Conservation (phyloP, 2,329 filamentous ascomycete genomes). For the Aspergillus texensis region DNA sequence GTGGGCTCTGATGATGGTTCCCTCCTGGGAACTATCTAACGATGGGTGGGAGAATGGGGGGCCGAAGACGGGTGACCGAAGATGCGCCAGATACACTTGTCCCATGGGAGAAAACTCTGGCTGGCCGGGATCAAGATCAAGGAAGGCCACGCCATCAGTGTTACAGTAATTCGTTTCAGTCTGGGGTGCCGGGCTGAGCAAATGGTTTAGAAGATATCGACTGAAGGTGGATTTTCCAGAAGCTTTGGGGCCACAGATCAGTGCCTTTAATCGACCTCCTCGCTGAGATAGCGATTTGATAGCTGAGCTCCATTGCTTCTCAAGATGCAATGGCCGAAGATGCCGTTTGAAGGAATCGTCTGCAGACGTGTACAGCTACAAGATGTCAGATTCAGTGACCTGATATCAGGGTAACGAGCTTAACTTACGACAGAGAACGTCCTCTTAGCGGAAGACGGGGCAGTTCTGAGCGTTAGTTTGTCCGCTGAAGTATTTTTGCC, state of each 20-base stretch:
- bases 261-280: constrained; percentile 42
- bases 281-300: constrained; percentile 48
- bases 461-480: constrained; percentile 32
- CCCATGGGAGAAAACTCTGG: constrained; percentile 63
- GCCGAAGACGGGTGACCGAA: constrained; percentile 56
- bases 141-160: constrained; percentile 51
- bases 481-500: constrained; percentile 36
- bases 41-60: constrained; percentile 59
- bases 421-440: constrained; percentile 46
- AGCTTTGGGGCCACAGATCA: constrained; percentile 58
- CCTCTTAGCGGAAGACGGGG: constrained; percentile 29
- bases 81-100: constrained; percentile 58
- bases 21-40: constrained; percentile 36
- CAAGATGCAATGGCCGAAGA: constrained; percentile 45
- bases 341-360: constrained; percentile 47
- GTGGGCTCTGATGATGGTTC: constrained; percentile 53
- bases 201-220: constrained; percentile 58
- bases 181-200: constrained; percentile 47
- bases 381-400: constrained; percentile 18
- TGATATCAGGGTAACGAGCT: not conserved
- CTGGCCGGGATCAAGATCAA: constrained; percentile 63
- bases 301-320: constrained; percentile 47
- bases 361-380: constrained; percentile 44
- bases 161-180: constrained; percentile 32
- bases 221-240: constrained; percentile 65